Evolutionary conservation across 306 rosid genomes (phyloP).

Genomic region (Prunus dulcis): DNA sequence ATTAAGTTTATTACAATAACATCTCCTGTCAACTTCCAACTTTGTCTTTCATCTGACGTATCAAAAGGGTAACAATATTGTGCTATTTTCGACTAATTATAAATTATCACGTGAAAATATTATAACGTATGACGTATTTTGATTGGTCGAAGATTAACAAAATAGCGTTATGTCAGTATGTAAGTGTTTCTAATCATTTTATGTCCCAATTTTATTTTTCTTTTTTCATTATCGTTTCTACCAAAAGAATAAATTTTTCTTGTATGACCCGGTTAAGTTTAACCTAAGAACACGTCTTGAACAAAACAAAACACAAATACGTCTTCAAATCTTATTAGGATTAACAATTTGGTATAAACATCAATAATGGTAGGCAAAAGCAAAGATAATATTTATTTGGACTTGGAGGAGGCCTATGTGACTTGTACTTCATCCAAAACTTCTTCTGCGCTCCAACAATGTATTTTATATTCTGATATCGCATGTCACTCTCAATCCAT

Average conservation of each 20-base stretch:
- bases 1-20: not conserved
- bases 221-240: not conserved
- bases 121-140: accelerated
- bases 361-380: not conserved
- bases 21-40: not conserved
- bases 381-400: not conserved
- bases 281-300: too few relatives aligned
- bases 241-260: too few relatives aligned
- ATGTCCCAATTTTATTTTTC: not conserved
- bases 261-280: too few relatives aligned
- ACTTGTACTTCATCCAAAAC: not conserved
- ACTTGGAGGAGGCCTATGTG: not conserved
- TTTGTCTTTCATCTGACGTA: not conserved
- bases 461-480: not conserved
- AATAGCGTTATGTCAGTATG: accelerated
- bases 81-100: accelerated
- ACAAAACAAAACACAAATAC: not conserved
- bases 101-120: accelerated
- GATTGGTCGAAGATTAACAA: accelerated
- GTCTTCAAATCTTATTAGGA: not conserved
- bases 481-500: not conserved
- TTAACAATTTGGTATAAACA: not conserved
- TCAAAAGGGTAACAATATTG: too few relatives aligned
- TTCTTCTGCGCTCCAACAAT: not conserved
- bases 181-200: not conserved